Evolutionary conservation across 805 yeast species (phyloP), one percentile per base, ranked within the genome.

Genomic region (Pachysolen tannophilus): DNA sequence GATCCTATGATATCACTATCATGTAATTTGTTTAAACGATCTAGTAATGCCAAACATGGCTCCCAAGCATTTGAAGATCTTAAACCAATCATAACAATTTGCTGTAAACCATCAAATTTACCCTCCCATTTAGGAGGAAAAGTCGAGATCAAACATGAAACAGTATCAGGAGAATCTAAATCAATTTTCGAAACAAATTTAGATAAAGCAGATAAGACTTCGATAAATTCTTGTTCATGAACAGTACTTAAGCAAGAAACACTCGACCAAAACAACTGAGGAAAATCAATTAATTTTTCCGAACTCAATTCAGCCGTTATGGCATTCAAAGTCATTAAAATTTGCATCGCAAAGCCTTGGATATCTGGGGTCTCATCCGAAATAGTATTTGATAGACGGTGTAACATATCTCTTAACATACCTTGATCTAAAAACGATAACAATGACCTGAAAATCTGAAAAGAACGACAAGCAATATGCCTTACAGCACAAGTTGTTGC

Each of bases 121-220:
- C 97, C 95, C 50, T 88, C 95, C 98, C 97, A 92, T 39, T 83
- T 81, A 0, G 92, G 78, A 0, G 99, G 99, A 52, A 88, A 92
- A 0, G 92, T 82, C 0, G 92, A 72, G 13, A 84, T 74, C 40
- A 88, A 65, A 53, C 94, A 79, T 17, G 81, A 75, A 2, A 87
- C 90, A 0, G 94, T 84, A 37, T 83, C 95, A 0, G 80, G 82
- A 1, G 94, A 77, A 43, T 82, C 87, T 34, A 86, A 60, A 51
- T 86, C 95, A 48, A 90, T 84, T 49, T 87, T 90, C 2, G 88
- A 76, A 8, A 92, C 72, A 47, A 88, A 81, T 47, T 85, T 87
- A 20, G 84, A 74, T 47, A 90, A 60, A 4, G 92, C 78, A 0
- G 94, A 82, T 19, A 92, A 62, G 0, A 82, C 83, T 49, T 94